Evolutionary conservation across 2,329 filamentous ascomycete species (phyloP).

Genomic region (Cladosporium sphaerospermum): DNA sequence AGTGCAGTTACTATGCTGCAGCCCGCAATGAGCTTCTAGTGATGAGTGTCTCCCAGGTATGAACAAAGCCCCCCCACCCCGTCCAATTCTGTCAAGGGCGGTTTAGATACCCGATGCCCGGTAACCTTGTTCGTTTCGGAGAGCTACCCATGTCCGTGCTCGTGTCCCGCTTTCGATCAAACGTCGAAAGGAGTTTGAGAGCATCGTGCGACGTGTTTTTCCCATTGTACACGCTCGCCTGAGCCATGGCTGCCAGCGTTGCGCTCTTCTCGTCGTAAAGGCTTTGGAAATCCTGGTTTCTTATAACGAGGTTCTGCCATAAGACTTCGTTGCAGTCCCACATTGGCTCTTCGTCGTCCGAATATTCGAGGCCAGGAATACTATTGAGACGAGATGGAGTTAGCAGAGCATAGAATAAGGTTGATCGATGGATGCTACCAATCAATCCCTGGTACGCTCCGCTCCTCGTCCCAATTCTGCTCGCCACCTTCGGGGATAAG

Average conservation of each 20-base stretch:
- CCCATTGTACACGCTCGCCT: neutral
- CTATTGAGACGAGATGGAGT: neutral
- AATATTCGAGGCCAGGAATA: no score
- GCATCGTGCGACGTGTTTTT: neutral
- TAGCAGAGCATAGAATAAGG: neutral
- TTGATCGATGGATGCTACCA: neutral
- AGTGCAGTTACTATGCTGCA: no score
- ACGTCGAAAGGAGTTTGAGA: neutral
- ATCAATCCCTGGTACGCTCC: neutral
- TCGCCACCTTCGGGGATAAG: neutral
- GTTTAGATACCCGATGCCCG: neutral
- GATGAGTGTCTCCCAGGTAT: no score
- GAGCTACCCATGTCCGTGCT: neutral
- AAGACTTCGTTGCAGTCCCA: neutral
- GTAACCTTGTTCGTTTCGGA: neutral
- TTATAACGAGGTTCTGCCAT: neutral
- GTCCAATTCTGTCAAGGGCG: no score
- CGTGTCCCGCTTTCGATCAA: neutral
- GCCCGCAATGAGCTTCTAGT: no score
- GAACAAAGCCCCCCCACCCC: no score
- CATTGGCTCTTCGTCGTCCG: no score
- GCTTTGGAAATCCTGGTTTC: no score
- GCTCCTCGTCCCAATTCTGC: neutral
- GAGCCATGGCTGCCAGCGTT: neutral
- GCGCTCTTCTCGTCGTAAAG: neutral